Conservation (phyloP, 371 early-diverging fungal species). For the Mucor racemosus region DNA sequence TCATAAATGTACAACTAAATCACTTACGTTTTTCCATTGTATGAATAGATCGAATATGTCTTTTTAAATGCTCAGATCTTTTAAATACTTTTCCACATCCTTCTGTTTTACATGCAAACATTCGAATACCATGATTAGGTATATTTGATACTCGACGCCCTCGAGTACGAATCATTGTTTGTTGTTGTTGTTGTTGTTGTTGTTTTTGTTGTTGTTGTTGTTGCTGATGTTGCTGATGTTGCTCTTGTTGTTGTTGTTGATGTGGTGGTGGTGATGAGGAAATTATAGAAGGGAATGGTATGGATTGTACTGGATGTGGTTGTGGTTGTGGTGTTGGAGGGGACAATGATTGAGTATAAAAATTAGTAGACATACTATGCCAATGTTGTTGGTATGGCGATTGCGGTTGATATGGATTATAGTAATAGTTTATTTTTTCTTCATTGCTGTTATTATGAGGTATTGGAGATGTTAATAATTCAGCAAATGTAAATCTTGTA, state of each 20-base stretch:
- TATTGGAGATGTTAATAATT: background rate
- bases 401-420: background rate
- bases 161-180: slow-evolving; percentile 42
- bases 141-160: slow-evolving; percentile 62
- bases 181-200: slow-evolving; percentile 28
- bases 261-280: slow-evolving; percentile 39
- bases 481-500: slow-evolving; percentile 19
- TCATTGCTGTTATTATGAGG: background rate
- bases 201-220: slow-evolving; percentile 29
- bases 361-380: background rate
- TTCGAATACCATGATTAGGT: slow-evolving; percentile 40
- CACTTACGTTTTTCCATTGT: slow-evolving; percentile 67
- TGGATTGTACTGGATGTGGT: background rate
- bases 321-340: slow-evolving; percentile 8
- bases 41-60: slow-evolving; percentile 68
- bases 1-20: background rate
- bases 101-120: slow-evolving; percentile 53
- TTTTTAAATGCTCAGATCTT: slow-evolving; percentile 66
- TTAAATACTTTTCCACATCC: slow-evolving; percentile 68
- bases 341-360: background rate
- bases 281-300: background rate
- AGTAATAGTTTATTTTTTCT: slow-evolving; percentile 3
- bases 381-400: background rate
- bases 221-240: slow-evolving; percentile 27
- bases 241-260: slow-evolving; percentile 30